Base-by-base conservation (phyloP, 2,329 filamentous ascomycete genomes). In the Aspergillus caelatus region DNA sequence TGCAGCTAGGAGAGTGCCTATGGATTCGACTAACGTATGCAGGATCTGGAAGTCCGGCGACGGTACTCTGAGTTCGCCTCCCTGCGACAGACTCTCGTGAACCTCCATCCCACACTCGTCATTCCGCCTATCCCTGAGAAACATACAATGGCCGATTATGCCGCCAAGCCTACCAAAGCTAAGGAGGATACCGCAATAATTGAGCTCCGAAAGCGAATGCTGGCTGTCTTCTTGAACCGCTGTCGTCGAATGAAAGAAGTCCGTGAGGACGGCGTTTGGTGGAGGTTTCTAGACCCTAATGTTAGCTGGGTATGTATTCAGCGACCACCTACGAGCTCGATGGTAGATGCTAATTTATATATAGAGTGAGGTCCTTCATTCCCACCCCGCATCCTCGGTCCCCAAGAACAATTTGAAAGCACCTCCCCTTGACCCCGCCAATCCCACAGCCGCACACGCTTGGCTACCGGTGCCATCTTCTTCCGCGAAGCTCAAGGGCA, bases 121-220 rank as follows among this genome's bases (percentile, higher is more conserved):
- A 91, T 99, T 58, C 96, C 95, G 9, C 95, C 95, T 3, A 99
- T 99, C 72, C 95, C 95, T 26, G 96, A 99, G 81, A 99, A 99
- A 79, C 95, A 99, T 78, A 95, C 93, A 53, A 96, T 99, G 91
- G 94, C 94, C 65, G 95, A 99, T 78, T 99, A 99, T 75, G 95
- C 95, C 19, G 94, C 96, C 32, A 98, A 97, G 72, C 95, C 96
- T 1, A 99, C 95, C 43, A 97, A 94, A 73, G 96, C 96, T 21
- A 99, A 97, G 78, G 94, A 99, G 78, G 96, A 99, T 76, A 90
- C 93, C 62, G 92, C 94, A 65, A 99, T 98, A 53, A 99, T 99
- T 67, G 95, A 99, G 75, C 82, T 98, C 68, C 88, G 95, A 64
- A 98, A 98, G 82, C 91, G 95, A 72, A 99, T 99, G 95, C 79